Evolutionary conservation across 2,329 filamentous ascomycete genomes (phyloP), one percentile per base, ranked within the genome.

Genomic region (Sarocladium strictum): DNA sequence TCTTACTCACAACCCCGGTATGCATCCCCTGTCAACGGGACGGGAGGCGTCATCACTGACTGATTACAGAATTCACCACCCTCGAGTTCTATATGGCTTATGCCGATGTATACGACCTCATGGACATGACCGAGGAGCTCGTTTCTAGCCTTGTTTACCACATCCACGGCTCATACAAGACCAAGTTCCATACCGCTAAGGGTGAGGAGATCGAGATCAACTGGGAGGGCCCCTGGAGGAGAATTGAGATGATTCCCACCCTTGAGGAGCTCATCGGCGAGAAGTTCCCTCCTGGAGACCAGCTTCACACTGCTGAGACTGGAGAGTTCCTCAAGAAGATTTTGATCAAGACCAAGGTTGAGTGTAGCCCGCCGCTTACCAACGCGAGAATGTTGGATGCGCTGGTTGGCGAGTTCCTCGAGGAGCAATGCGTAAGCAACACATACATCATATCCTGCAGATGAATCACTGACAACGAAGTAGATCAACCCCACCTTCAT

Each of bases 41-140:
- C 0, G 11, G 9, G 11, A 11, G 6, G 23, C 15, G 5, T 7
- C 14, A 3, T 21, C 19, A 47, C 59, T 61, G 45, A 64, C 35
- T 10, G 1, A 2, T 21, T 9, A 3, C 89, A 37, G 94, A 99
- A 70, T 99, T 99, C 77, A 99, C 94, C 41, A 96, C 90, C 24
- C 90, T 90, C 70, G 94, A 99, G 72, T 97, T 97, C 75, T 99
- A 99, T 74, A 86, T 89, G 82, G 93, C 94, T 3, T 97, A 91
- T 62, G 88, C 87, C 55, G 91, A 96, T 71, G 84, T 96, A 62
- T 89, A 95, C 71, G 94, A 97, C 67, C 77, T 97, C 57, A 71
- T 72, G 64, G 76, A 88, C 57, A 81, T 90, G 65, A 97, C 94
- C 1, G 94, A 99, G 72, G 92, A 97, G 67, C 86, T 99, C 27